phyloP scores from a whole-genome alignment of 768 basidiomycete genomes.

The Phaffia tasmanica region DNA sequence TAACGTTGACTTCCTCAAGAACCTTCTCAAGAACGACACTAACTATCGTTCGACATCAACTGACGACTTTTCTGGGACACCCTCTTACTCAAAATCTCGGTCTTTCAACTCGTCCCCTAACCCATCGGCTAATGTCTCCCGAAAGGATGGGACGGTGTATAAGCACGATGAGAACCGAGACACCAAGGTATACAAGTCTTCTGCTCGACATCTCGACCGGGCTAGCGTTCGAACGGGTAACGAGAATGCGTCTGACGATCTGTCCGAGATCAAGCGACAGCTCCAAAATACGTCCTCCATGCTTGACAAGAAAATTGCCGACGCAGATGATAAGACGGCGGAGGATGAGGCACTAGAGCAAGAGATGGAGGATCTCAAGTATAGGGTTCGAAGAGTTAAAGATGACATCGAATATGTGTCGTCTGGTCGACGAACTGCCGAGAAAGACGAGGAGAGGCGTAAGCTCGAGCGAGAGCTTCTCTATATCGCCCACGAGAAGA shows the following conservation, averaged over 20 bases:
- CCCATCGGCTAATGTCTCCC: slow-evolving; percentile 3
- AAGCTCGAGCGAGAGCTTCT: slow-evolving; percentile 79
- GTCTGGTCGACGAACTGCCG: slow-evolving; percentile 56
- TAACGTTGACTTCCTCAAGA: slow-evolving; percentile 79
- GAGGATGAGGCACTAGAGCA: slow-evolving; percentile 87
- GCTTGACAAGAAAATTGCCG: slow-evolving; percentile 64
- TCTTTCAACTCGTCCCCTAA: slow-evolving; percentile 21
- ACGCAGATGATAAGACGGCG: slow-evolving; percentile 49
- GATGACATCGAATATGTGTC: slow-evolving; percentile 83
- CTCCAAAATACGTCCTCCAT: slow-evolving; percentile 65
- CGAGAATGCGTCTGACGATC: slow-evolving; percentile 56
- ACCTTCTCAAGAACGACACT: slow-evolving; percentile 74
- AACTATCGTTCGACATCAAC: slow-evolving; percentile 44
- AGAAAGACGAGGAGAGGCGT: slow-evolving; percentile 75
- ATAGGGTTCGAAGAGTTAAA: slow-evolving; percentile 71
- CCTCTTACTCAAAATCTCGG: slow-evolving; percentile 20
- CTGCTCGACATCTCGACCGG: slow-evolving; percentile 73
- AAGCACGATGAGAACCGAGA: slow-evolving; percentile 57
- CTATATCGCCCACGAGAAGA: slow-evolving; percentile 71
- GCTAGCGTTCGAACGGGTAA: slow-evolving; percentile 59
- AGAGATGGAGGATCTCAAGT: slow-evolving; percentile 75
- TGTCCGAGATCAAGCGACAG: slow-evolving; percentile 76
- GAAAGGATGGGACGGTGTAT: slow-evolving; percentile 81
- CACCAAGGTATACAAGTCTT: slow-evolving; percentile 57
- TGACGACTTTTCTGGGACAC: slow-evolving; percentile 8